Conservation (phyloP, 2,329 filamentous ascomycete genomes). For the Fusarium sublunatum region DNA sequence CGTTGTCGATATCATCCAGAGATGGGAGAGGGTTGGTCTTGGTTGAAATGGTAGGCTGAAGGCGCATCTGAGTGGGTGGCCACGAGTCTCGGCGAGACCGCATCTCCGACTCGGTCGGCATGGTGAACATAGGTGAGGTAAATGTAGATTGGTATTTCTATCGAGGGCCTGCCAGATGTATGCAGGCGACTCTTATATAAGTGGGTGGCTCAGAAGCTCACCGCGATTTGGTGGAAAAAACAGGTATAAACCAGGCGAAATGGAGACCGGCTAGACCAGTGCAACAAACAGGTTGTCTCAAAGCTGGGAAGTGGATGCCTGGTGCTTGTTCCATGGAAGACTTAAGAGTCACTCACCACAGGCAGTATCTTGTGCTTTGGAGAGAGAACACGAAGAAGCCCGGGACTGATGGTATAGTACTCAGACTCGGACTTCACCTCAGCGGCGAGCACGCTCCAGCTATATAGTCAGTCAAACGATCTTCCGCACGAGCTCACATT, state of each 20-base stretch:
- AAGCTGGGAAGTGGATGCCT: slow-evolving; percentile 37
- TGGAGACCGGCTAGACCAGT: slow-evolving; percentile 38
- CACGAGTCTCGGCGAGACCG: slow-evolving; percentile 60
- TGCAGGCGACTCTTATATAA: slow-evolving; percentile 25
- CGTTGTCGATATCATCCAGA: slow-evolving; percentile 62
- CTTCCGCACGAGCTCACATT: slow-evolving; percentile 26
- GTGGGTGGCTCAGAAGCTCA: slow-evolving; percentile 30
- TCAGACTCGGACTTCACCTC: slow-evolving; percentile 5
- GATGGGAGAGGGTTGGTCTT: slow-evolving; percentile 56
- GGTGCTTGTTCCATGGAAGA: slow-evolving; percentile 37
- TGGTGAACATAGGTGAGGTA: slow-evolving; percentile 30
- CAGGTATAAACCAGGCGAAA: slow-evolving; percentile 32
- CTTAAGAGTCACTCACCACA: slow-evolving; percentile 42
- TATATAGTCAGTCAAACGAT: slow-evolving; percentile 37
- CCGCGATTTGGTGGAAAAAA: slow-evolving; percentile 34
- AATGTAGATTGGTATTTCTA: slow-evolving; percentile 11
- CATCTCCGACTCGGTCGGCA: slow-evolving; percentile 52
- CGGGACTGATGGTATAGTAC: slow-evolving; percentile 18
- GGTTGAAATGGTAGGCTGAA: slow-evolving; percentile 56
- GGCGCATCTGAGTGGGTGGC: slow-evolving; percentile 63
- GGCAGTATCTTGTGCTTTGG: slow-evolving; percentile 27
- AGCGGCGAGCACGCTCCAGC: slow-evolving; percentile 26
- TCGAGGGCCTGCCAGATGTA: slow-evolving; percentile 15
- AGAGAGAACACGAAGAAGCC: slow-evolving; percentile 31
- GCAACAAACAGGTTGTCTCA: slow-evolving; percentile 31